Evolutionary conservation across 352 stramenopile genomes (phyloP), one percentile per base, ranked within the genome.

Genomic region (Phytopythium kandeliae): DNA sequence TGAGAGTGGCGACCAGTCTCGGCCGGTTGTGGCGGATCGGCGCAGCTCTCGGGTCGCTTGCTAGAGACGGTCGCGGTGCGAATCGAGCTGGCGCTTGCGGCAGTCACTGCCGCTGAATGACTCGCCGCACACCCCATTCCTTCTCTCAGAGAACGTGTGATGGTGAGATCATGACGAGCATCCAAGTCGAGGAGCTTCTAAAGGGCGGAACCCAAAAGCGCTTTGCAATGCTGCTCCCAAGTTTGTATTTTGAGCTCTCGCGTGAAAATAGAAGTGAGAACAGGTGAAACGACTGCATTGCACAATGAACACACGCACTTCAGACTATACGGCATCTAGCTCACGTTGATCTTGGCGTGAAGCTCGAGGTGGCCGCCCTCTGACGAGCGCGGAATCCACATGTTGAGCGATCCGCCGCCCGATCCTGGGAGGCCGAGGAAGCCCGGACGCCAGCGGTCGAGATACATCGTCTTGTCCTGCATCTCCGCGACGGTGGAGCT

Each of bases 391-490:
- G 79, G 73, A 7, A 90, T 56, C 76, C 76, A 88, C 17, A 84
- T 37, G 15, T 83, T 44, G 7, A 89, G 52, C 25, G 79, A 89
- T 16, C 79, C 79, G 41, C 79, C 79, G 11, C 68, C 69, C 9
- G 68, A 85, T 17, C 72, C 69, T 2, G 78, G 72, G 10, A 90
- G 45, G 24, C 73, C 69, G 11, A 85, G 57, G 50, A 85, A 71
- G 9, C 69, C 71, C 3, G 72, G 58, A 6, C 79, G 76, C 72
- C 74, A 88, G 9, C 77, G 75, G 66, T 86, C 75, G 47, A 87
- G 30, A 58, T 86, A 89, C 43, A 87, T 24, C 11, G 78, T 89
- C 67, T 80, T 85, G 50, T 67, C 62, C 44, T 67, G 45, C 24
- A 85, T 43, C 9, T 59, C 31, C n/a, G 54, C 19, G 21, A 85